Evolutionary conservation across 2,329 filamentous ascomycete species (phyloP), one percentile per base, ranked within the genome.

Genomic region (Rasamsonia emersonii): DNA sequence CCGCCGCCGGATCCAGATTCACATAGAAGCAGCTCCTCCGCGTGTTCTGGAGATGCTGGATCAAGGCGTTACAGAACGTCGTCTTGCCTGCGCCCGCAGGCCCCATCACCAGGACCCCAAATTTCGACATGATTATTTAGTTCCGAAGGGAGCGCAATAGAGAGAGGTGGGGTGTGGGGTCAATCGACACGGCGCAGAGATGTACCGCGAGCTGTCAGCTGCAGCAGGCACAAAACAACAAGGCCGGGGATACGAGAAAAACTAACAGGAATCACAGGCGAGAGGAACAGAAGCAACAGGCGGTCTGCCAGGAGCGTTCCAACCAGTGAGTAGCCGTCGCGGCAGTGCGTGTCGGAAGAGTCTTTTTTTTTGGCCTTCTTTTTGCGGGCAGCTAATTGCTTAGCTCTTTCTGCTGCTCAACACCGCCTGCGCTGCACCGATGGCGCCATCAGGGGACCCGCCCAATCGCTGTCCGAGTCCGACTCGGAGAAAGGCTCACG

Each of bases 11-110:
- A 59, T 98, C 91, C 51, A 98, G 85, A 64, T 98, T 98, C 56
- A 98, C 82, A 64, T 96, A 98, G 71, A 93, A 94, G 61, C 83
- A 84, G 30, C 86, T 93, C n/a, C 88, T 83, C 35, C 85, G 83
- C 61, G 85, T 88, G 54, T 86, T 82, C 49, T 85, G 79, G 16
- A 96, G 79, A 53, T 96, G 86, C 39, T 91, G 86, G 56, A 96
- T 95, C 49, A 98, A 74, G 46, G 86, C 77, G 37, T 84, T 81
- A 68, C 86, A 95, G 62, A 98, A 98, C 40, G 91, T 98, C 17
- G 88, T 93, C 75, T 94, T 98, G 64, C 91, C 91, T 14, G 86
- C 88, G 45, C 88, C 91, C 13, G 91, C 89, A 39, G 89, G 91
- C 58, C 91, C 91, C 82, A 96, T 94, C 39, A 96, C 80, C 62